A percentile compares a stretch with the other conserved stretches of the same genome.
Conservation (phyloP, 768 basidiomycete genomes). For the Termitomyces sp. region DNA sequence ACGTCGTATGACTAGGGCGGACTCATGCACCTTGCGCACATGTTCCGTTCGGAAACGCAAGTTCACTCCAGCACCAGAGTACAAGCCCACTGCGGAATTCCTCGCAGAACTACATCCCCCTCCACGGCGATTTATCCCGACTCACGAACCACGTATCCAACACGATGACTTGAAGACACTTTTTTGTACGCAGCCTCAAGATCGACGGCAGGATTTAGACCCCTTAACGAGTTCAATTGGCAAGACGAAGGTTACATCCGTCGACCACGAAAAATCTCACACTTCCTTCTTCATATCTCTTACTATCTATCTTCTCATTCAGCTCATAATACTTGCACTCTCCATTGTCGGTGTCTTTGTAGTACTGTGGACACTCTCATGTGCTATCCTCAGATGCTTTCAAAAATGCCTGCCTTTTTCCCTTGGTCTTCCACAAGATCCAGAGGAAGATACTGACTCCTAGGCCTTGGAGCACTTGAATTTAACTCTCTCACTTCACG, state of each 20-base stretch:
- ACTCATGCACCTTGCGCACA: conserved; percentile 11
- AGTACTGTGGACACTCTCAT: not conserved
- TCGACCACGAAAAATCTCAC: not conserved
- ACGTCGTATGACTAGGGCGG: conserved; percentile 17
- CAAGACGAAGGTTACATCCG: not conserved
- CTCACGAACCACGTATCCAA: conserved; percentile 4
- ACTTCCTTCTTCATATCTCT: not conserved
- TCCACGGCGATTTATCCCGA: not conserved
- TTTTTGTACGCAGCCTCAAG: not conserved
- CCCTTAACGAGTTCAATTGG: not conserved
- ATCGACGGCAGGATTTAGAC: not conserved
- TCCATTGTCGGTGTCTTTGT: not conserved
- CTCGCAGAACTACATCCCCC: not conserved
- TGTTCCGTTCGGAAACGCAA: conserved; percentile 14
- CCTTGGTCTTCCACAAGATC: not conserved
- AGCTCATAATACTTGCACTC: conserved; percentile 6
- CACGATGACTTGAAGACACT: conserved; percentile 11
- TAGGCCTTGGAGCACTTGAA: not conserved
- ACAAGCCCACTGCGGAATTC: not conserved
- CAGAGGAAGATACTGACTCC: not conserved
- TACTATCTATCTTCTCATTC: conserved; percentile 7
- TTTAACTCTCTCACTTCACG: not conserved
- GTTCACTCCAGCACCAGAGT: not conserved
- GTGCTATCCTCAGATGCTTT: not conserved
- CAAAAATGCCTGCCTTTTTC: not conserved